Conservation (phyloP, 768 basidiomycete genomes). For the Candolleomyces aberdarensis region DNA sequence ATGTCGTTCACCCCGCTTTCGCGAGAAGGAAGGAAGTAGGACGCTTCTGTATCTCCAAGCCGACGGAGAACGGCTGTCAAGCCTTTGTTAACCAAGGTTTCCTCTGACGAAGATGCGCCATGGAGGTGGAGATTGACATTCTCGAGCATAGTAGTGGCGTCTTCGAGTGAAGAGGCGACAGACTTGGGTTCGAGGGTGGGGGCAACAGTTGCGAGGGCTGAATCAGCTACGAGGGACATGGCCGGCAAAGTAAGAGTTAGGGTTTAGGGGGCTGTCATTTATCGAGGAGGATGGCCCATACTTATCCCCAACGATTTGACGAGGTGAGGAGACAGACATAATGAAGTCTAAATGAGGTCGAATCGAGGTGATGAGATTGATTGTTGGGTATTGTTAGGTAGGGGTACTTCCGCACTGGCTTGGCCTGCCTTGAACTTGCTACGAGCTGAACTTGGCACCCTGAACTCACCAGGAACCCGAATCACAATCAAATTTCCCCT, state of each 20-base stretch:
- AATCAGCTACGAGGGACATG: neutral
- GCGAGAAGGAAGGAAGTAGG: slow-evolving; percentile 79
- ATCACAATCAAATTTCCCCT: no score
- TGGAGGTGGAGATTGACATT: neutral
- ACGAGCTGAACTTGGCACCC: no score
- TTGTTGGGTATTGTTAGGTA: no score
- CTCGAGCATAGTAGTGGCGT: neutral
- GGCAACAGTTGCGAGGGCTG: neutral
- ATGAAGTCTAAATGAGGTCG: no score
- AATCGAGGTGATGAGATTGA: no score
- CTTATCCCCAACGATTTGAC: no score
- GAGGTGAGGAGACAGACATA: no score
- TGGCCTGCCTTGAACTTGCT: no score
- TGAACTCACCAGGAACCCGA: no score
- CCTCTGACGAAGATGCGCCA: neutral
- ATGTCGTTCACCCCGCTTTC: slow-evolving; percentile 85
- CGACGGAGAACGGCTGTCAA: slow-evolving; percentile 39
- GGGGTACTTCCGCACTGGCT: no score
- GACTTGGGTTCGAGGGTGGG: neutral
- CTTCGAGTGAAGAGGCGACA: neutral
- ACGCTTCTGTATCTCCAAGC: slow-evolving; percentile 73
- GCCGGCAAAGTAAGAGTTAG: neutral
- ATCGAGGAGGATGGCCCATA: no score
- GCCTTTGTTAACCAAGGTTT: slow-evolving; percentile 1
- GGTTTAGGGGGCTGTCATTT: no score